Conservation (phyloP, 1,139 yeast species). For the Hemisphaericaspora subhashii region DNA sequence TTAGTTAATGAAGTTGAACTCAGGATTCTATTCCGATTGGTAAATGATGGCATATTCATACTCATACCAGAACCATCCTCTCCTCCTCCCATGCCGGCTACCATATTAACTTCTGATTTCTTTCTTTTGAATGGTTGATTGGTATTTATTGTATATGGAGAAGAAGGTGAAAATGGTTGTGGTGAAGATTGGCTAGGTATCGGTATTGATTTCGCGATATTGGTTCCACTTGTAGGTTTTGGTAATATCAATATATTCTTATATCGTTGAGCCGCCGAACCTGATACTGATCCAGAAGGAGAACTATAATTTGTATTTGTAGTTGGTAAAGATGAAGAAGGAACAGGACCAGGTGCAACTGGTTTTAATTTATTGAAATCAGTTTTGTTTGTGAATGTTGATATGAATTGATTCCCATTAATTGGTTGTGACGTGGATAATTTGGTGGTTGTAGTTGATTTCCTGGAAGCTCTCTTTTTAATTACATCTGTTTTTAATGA, state of each 20-base stretch:
- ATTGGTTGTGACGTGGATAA: slow-evolving; percentile 3
- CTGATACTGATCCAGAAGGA: slow-evolving; percentile 11
- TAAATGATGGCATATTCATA: slow-evolving; percentile 11
- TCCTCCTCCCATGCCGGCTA: slow-evolving; percentile 7
- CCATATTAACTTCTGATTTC: slow-evolving; percentile 35
- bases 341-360: slow-evolving; percentile 7
- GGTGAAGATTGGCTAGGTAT: slow-evolving; percentile 22
- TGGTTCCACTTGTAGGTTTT: slow-evolving; percentile 28
- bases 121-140: slow-evolving; percentile 44
- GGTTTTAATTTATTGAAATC: slow-evolving; percentile 6
- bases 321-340: slow-evolving; percentile 10
- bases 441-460: slow-evolving; percentile 16
- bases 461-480: slow-evolving; percentile 50
- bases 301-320: slow-evolving; percentile 8
- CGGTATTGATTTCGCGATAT: slow-evolving; percentile 14
- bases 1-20: slow-evolving; percentile 15
- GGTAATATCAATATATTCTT: slow-evolving; percentile 47
- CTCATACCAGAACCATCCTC: slow-evolving; percentile 13
- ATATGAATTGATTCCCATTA: slow-evolving; percentile 5
- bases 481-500: slow-evolving; percentile 59
- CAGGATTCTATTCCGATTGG: slow-evolving; percentile 11
- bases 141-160: slow-evolving; percentile 15
- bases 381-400: slow-evolving; percentile 7
- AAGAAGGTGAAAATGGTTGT: slow-evolving; percentile 14
- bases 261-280: slow-evolving; percentile 21